phyloP scores from a whole-genome alignment of 2,329 filamentous ascomycete genomes.

The Fusarium guadeloupense region DNA sequence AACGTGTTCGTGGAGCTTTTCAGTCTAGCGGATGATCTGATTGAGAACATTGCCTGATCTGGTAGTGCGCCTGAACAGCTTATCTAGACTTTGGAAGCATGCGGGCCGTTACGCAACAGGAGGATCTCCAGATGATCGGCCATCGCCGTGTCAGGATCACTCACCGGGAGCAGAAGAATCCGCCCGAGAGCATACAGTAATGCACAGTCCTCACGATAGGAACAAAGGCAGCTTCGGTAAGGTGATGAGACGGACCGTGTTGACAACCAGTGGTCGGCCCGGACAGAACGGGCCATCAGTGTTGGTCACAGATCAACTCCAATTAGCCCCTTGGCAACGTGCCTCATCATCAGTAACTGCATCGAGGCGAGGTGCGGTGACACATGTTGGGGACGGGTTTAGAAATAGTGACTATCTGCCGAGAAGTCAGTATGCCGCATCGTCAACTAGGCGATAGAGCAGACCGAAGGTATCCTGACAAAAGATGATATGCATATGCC shows the following conservation, averaged over 20 bases:
- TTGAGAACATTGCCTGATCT: conserved; percentile 5
- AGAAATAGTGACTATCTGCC: conserved; percentile 1
- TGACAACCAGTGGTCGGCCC: conserved; percentile 5
- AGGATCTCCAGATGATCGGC: conserved; percentile 31
- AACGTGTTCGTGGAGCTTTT: conserved; percentile 16
- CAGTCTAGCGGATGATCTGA: conserved; percentile 1
- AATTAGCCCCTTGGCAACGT: conserved; percentile 9
- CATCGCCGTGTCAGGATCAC: conserved; percentile 2
- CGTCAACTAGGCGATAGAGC: conserved; percentile 7
- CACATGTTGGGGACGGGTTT: conserved; percentile 5
- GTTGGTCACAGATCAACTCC: conserved; percentile 3
- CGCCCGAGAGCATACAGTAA: conserved; percentile 5
- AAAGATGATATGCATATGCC: neutral
- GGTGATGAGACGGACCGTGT: neutral
- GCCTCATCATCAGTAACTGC: conserved; percentile 17
- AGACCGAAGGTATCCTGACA: neutral
- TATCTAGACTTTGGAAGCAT: neutral
- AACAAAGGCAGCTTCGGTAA: neutral
- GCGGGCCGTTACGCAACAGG: conserved; percentile 17
- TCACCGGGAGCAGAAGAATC: neutral
- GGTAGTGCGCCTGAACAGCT: neutral
- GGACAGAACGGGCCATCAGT: conserved; percentile 8
- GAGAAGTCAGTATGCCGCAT: conserved; percentile 9
- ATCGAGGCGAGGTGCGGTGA: conserved; percentile 13
- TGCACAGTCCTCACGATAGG: neutral